Conservation (phyloP, 148 eudicot genomes). For the Suaeda aralocaspica region DNA sequence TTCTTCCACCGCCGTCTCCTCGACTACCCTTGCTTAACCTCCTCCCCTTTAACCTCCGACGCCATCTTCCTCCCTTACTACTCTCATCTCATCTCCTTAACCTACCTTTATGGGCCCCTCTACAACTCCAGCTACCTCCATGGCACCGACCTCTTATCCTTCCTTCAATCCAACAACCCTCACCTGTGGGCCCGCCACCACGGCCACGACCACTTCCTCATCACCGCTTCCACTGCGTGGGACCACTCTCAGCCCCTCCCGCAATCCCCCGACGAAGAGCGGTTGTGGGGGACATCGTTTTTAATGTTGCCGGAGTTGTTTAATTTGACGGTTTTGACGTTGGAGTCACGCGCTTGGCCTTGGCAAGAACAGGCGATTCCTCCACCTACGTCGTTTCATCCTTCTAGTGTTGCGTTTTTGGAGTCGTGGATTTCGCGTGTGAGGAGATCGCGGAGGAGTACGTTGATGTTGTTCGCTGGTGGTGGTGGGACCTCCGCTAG, state of each 20-base stretch:
- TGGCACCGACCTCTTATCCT: constrained; percentile 46
- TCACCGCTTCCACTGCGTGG: constrained; percentile 73
- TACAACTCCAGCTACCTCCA: constrained; percentile 48
- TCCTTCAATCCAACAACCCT: constrained; percentile 31
- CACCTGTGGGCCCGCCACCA: constrained; percentile 41
- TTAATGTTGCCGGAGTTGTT: constrained; percentile 61
- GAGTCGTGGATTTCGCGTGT: constrained; percentile 64
- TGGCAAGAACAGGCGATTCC: constrained; percentile 79
- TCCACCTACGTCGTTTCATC: constrained; percentile 89
- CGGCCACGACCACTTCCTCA: constrained; percentile 72
- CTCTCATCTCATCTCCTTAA: constrained; percentile 49
- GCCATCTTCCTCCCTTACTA: constrained; percentile 80
- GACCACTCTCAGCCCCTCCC: constrained; percentile 46
- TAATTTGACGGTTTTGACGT: constrained; percentile 55
- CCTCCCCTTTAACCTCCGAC: constrained; percentile 38
- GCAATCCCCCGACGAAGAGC: background rate
- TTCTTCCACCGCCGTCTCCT: constrained; percentile 82
- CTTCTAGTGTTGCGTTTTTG: constrained; percentile 49
- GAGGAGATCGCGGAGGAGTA: constrained; percentile 37
- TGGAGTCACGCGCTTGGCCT: constrained; percentile 63
- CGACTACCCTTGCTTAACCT: constrained; percentile 76
- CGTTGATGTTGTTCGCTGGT: constrained; percentile 57
- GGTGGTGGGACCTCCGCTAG: constrained; percentile 72
- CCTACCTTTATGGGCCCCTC: constrained; percentile 54
- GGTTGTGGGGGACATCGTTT: constrained; percentile 75